phyloP scores from a whole-genome alignment of 495 filamentous ascomycete species.

The Aspergillus funiculosus region DNA sequence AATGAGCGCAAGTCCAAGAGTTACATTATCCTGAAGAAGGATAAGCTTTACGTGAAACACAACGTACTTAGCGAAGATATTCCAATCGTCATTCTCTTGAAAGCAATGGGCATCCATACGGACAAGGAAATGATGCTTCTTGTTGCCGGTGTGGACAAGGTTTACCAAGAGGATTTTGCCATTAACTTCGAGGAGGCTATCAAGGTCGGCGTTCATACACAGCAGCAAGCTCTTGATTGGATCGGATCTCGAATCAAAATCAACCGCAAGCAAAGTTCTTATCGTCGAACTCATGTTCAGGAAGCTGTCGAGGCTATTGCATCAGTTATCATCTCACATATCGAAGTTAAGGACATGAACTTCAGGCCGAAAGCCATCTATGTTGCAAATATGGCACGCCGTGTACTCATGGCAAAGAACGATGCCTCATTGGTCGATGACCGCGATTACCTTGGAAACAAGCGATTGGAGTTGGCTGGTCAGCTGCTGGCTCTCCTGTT shows the following conservation, averaged over 20 bases:
- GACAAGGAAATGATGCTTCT: conserved; percentile 91
- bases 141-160: conserved; percentile 73
- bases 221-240: conserved; percentile 91
- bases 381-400: conserved; percentile 89
- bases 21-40: conserved; percentile 89
- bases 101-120: conserved; percentile 87
- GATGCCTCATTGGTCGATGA: conserved; percentile 88
- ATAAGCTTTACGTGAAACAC: conserved; percentile 80
- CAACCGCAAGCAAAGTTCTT: conserved; percentile 53
- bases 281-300: conserved; percentile 66
- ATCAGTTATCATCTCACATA: conserved; percentile 86
- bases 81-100: conserved; percentile 84
- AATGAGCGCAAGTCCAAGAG: conserved; percentile 97
- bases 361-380: conserved; percentile 95
- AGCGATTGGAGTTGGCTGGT: conserved; percentile 86
- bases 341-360: conserved; percentile 81
- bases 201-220: conserved; percentile 75
- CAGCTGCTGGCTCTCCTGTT: conserved; percentile 94
- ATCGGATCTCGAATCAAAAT: conserved; percentile 81
- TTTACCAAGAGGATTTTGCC: conserved; percentile 88
- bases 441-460: conserved; percentile 96
- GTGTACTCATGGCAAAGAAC: conserved; percentile 87
- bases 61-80: conserved; percentile 90
- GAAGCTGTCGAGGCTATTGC: conserved; percentile 89
- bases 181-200: conserved; percentile 91